These are phyloP conservation scores for Podospora fimiseda DNA, from an alignment of 495 filamentous ascomycete species.

Conservation along the genomic window DNA sequence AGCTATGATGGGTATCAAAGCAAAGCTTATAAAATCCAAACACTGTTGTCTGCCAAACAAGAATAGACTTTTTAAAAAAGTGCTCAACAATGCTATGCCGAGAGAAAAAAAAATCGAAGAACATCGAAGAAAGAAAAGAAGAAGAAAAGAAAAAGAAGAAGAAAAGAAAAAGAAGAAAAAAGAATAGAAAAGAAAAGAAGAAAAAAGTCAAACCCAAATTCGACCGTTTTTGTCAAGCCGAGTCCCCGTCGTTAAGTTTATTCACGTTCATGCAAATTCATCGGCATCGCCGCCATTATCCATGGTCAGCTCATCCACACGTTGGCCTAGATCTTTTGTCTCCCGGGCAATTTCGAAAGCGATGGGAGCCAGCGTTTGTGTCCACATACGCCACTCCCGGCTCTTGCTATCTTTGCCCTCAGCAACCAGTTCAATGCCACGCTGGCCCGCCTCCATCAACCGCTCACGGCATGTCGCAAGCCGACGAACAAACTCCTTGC, in stretches of 20 bases:
- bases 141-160: background rate
- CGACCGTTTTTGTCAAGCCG: background rate
- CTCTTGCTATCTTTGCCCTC: conserved; percentile 40
- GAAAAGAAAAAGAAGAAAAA: background rate
- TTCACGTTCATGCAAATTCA: conserved; percentile 34
- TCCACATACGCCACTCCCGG: conserved; percentile 55
- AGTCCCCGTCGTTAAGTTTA: background rate
- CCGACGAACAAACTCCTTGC: conserved; percentile 55
- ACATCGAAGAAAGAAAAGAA: background rate
- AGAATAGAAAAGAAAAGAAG: background rate
- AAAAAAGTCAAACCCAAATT: conserved; percentile 1
- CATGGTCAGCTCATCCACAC: conserved; percentile 35
- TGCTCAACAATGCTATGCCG: background rate
- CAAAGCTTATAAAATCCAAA: conserved; percentile 6
- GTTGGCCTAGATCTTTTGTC: conserved; percentile 64
- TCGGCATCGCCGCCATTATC: conserved; percentile 36
- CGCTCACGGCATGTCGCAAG: conserved; percentile 59
- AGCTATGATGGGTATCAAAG: conserved; percentile 29
- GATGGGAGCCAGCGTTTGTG: conserved; percentile 68
- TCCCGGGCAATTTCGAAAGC: conserved; percentile 82
- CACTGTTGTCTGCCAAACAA: background rate
- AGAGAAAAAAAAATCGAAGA: background rate
- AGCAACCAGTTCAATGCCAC: conserved; percentile 51
- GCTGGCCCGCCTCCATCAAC: conserved; percentile 59
- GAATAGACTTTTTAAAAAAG: background rate